Evolutionary conservation across 2,329 filamentous ascomycete genomes (phyloP).

Genomic region (Pseudogymnoascus sp.): DNA sequence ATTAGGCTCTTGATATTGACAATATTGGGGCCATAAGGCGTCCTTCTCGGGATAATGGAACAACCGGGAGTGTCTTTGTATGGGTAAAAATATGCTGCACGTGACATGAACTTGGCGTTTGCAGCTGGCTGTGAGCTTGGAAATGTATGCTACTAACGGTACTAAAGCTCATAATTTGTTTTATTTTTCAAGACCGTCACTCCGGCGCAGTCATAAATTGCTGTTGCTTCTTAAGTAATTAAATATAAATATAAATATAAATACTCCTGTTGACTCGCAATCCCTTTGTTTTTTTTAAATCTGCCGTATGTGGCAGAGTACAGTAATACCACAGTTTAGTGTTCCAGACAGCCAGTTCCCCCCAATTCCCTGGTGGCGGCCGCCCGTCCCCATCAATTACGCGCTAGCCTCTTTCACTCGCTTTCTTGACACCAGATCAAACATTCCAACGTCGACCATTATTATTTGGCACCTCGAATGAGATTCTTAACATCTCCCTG

Average conservation of each 20-base stretch:
- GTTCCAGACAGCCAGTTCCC: constrained; percentile 8
- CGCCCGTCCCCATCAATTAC: constrained; percentile 1
- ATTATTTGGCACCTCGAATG: constrained; percentile 1
- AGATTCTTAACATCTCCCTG: background rate
- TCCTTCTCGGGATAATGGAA: background rate
- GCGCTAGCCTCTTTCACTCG: constrained; percentile 9
- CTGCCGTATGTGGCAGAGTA: background rate
- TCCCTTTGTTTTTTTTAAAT: background rate
- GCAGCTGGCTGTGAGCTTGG: background rate
- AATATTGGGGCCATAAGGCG: background rate
- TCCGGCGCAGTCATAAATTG: background rate
- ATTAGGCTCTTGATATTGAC: background rate
- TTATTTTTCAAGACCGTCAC: background rate
- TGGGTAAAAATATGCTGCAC: background rate
- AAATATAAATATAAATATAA: background rate
- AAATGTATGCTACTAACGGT: background rate
- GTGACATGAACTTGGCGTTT: background rate
- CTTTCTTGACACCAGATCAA: constrained; percentile 12
- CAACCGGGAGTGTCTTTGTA: background rate
- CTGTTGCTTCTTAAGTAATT: background rate
- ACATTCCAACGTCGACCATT: constrained; percentile 7
- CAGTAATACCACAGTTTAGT: background rate
- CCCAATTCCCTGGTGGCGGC: constrained; percentile 3
- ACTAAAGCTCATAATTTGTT: background rate
- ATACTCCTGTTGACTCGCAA: background rate